These are phyloP conservation scores for Tylopilus rubrobrunneus DNA, from an alignment of 768 basidiomycete species.

Conservation along the genomic window DNA sequence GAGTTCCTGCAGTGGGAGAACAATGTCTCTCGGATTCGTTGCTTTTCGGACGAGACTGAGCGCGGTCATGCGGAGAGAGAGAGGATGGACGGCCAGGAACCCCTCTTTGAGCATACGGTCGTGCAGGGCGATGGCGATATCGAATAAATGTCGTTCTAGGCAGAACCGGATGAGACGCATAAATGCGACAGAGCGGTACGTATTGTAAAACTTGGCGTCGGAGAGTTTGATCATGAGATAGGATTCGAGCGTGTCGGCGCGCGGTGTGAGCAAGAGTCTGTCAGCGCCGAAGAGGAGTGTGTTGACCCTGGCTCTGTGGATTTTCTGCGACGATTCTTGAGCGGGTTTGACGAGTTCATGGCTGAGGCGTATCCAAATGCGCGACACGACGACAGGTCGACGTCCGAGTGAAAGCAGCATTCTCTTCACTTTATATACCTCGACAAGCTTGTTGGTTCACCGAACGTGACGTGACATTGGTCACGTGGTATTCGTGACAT, in stretches of 20 bases:
- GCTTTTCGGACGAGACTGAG: slow-evolving; percentile 22
- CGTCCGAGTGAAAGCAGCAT: slow-evolving; percentile 10
- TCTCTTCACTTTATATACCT: background rate
- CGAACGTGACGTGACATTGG: slow-evolving; percentile 13
- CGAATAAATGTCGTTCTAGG: slow-evolving; percentile 35
- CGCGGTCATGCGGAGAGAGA: slow-evolving; percentile 41
- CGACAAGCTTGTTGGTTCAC: too few species aligned
- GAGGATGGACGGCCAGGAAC: slow-evolving; percentile 33
- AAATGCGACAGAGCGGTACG: slow-evolving; percentile 31
- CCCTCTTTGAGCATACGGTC: slow-evolving; percentile 39
- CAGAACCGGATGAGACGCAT: slow-evolving; percentile 40
- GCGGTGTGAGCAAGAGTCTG: slow-evolving; percentile 22
- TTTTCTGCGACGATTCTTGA: slow-evolving; percentile 10
- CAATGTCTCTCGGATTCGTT: background rate
- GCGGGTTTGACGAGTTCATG: background rate
- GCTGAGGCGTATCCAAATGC: background rate
- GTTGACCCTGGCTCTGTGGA: slow-evolving; percentile 24
- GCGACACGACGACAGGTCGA: background rate
- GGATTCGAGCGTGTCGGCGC: slow-evolving; percentile 15
- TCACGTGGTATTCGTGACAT: slow-evolving; percentile 11
- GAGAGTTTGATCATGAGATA: slow-evolving; percentile 24
- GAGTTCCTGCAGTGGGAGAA: slow-evolving; percentile 4
- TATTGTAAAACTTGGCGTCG: slow-evolving; percentile 25
- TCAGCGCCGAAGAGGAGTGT: slow-evolving; percentile 26
- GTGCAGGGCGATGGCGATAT: slow-evolving; percentile 39